phyloP scores from a whole-genome alignment of 305 asterid species.

The Euphrasia arctica region DNA sequence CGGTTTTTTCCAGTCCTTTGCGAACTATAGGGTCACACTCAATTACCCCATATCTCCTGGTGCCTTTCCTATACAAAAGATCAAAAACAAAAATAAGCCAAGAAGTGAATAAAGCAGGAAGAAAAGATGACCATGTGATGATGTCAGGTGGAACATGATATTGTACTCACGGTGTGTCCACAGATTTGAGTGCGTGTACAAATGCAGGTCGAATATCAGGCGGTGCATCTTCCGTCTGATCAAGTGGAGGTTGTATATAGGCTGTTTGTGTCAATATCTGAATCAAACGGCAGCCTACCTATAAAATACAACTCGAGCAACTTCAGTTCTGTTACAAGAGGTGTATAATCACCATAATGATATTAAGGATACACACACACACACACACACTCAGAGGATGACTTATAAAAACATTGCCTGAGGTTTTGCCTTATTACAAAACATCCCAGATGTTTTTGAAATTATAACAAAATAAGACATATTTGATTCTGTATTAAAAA shows the following conservation, averaged over 20 bases:
- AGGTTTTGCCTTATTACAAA: background rate
- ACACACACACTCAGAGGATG: background rate
- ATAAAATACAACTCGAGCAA: conserved; percentile 25
- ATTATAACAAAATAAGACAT: background rate
- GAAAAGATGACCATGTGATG: conserved; percentile 14
- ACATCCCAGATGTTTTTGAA: background rate
- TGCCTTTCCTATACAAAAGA: conserved; percentile 49
- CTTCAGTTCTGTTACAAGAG: conserved; percentile 20
- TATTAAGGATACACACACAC: background rate
- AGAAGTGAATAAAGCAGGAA: conserved; percentile 14
- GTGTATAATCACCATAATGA: background rate
- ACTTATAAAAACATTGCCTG: background rate
- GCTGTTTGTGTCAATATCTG: conserved; percentile 82
- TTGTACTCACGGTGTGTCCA: conserved; percentile 72
- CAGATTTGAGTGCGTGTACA: conserved; percentile 67
- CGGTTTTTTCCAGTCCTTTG: conserved; percentile 95
- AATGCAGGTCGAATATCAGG: conserved; percentile 98
- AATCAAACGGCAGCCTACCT: conserved; percentile 94
- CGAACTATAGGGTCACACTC: conserved; percentile 94
- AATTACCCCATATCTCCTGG: conserved; percentile 87
- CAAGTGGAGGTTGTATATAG: conserved; percentile 82
- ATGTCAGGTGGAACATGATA: conserved; percentile 14
- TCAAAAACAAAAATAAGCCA: conserved; percentile 15
- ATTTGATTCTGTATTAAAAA: no score
- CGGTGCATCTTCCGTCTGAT: conserved; percentile 65